phyloP scores from a whole-genome alignment of 106 monocot species.

The Xerophyta viscosa region DNA sequence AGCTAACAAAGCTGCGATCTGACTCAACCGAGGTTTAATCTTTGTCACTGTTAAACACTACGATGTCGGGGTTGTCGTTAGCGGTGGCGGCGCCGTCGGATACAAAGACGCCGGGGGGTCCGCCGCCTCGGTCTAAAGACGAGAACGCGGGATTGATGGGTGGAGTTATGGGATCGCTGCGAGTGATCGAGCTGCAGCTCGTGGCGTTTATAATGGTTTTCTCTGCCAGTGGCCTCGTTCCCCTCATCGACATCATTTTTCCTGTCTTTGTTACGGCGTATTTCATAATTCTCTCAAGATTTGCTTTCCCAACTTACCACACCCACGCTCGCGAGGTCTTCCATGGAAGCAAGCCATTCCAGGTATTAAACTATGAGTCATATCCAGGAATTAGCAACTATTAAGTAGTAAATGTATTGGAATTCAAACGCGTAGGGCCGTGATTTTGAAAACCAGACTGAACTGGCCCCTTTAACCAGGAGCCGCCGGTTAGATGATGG shows the following conservation, averaged over 20 bases:
- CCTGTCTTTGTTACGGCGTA: constrained; percentile 54
- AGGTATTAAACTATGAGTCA: too few relatives aligned
- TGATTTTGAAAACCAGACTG: too few relatives aligned
- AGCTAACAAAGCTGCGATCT: too few relatives aligned
- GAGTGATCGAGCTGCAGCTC: constrained; percentile 91
- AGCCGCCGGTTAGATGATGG: too few relatives aligned
- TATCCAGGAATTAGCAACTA: too few relatives aligned
- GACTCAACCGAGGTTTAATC: too few relatives aligned
- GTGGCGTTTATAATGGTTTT: constrained; percentile 98
- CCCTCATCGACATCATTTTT: constrained; percentile 77
- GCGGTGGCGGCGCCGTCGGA: constrained; percentile 42
- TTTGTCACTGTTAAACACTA: too few relatives aligned
- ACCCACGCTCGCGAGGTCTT: constrained; percentile 19
- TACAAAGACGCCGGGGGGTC: background rate
- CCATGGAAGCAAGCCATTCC: constrained; percentile 29
- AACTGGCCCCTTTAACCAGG: too few relatives aligned
- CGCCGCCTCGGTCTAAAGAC: constrained; percentile 3
- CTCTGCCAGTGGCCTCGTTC: constrained; percentile 93
- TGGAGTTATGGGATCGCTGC: constrained; percentile 74
- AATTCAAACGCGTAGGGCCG: too few relatives aligned
- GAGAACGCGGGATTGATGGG: constrained; percentile 16
- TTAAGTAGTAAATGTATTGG: too few relatives aligned
- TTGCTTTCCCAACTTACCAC: constrained; percentile 43
- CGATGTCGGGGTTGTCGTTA: constrained; percentile 74
- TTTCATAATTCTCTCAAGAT: constrained; percentile 46